Base-by-base conservation (phyloP, 345 rosid species). In the Brassica incana region DNA sequence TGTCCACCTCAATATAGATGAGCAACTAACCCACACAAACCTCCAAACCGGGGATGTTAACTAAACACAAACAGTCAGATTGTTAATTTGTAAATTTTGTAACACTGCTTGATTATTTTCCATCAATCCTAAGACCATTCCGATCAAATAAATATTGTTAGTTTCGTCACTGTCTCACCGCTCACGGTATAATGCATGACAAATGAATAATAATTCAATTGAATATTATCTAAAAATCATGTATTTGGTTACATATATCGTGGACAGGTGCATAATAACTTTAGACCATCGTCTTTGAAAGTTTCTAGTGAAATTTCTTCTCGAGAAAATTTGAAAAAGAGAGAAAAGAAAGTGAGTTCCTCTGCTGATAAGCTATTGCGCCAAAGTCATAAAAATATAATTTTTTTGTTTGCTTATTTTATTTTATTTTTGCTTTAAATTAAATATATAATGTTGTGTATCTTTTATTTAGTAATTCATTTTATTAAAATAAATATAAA, bases 201-300 rank as follows among this genome's bases (percentile, higher is more conserved):
- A 50, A 14, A 14, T 2, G 20, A 52, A 52, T n/a, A 33, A 70
- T n/a, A 56, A 52, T 52, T 8, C 23, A 52, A 7, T 14, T 54
- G 58, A 12, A 54, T 75, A 15, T 25, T 18, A 61, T 27, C 65
- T 61, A 27, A 61, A 61, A 61, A 5, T 18, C 40, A 3, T 48
- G 64, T 14, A 5, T 20, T 69, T 69, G 69, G 80, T 29, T 2
- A 69, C 16, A 63, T 14, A 11, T 48, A 62, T 69, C n/a, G 64
- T 70, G 30, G 70, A 48, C 38, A 48, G 40, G 69, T 45, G 30
- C 70, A 71, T 23, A 71, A 54, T 15, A 27, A 25, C 58, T 5
- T 52, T 52, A n/a, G 20, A 5, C 58, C 58, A n/a, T 5, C 7
- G 16, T 52, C 58, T 52, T n/a, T 52, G 20, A n/a, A 14, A 52